Evolutionary conservation across 106 monocot species (phyloP), one percentile per base, ranked within the genome.

Genomic region (Posidonia australis): DNA sequence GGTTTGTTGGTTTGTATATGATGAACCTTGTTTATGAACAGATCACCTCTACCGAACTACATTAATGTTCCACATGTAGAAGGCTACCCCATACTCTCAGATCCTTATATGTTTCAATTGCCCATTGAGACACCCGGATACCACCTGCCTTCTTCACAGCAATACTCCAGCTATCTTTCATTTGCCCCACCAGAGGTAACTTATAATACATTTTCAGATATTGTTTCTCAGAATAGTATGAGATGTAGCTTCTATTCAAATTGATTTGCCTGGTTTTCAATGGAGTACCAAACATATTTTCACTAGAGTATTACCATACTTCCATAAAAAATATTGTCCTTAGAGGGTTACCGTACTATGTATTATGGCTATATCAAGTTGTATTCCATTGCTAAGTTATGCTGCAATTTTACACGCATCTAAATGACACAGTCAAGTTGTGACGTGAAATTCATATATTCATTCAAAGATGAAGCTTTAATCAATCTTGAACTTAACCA

Each of bases 171-270:
- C 74, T 94, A 94, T 74, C 90, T 90, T 54, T 94, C 90, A 25
- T 94, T 90, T 84, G 78, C 94, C 17, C 94, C 94, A 45, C 90
- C 94, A 23, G 94, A 94, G 89, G 93, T 89, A 77, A 73, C 6
- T 20, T 17, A 52, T 27, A n/a, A 66, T 48, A 5, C 13, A 25
- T 25, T 36, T 36, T 36, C 36, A 36, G 36, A 36, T 36, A 36
- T 36, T 56, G 10, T 23, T 56, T 26, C 21, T 10, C 20, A 21
- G 10, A 56, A 56, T 56, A 36, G 36, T 36, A 2, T 36, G 36
- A 36, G 36, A 36, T 36, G 7, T 36, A 36, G 7, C 36, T 36
- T 36, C 36, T 36, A 36, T 36, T 7, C 36, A 36, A n/a, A 56
- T 26, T 56, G 22, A 56, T 1, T 22, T 56, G 21, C 21, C 36